phyloP scores from a whole-genome alignment of 257 asterid species.

The Capsicum chinense region DNA sequence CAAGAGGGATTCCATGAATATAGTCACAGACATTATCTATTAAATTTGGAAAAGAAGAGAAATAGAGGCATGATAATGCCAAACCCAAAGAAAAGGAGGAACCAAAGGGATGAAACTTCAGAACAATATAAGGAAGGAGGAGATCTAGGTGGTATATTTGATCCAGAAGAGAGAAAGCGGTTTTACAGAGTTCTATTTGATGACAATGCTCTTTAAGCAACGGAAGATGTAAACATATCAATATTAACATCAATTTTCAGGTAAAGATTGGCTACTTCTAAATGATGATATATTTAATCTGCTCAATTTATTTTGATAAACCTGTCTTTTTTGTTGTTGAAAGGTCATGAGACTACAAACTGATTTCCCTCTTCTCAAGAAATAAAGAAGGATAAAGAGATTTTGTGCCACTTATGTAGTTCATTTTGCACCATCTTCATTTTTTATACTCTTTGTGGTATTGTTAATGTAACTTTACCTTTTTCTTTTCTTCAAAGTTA shows the following conservation, averaged over 20 bases:
- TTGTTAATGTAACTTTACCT: neutral
- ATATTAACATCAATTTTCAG: neutral
- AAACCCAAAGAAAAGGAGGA: conserved; percentile 43
- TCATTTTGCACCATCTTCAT: neutral
- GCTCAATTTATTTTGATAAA: neutral
- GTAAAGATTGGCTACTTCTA: conserved; percentile 21
- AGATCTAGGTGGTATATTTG: conserved; percentile 80
- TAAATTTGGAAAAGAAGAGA: conserved; percentile 78
- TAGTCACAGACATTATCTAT: conserved; percentile 63
- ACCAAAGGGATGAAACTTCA: conserved; percentile 31
- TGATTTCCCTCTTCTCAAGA: neutral
- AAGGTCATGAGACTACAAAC: neutral
- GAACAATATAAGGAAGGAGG: conserved; percentile 53
- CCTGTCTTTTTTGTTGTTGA: neutral
- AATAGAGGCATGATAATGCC: conserved; percentile 51
- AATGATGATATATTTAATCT: conserved; percentile 10
- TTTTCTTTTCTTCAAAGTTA: neutral
- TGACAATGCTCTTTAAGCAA: conserved; percentile 54
- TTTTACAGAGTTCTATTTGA: conserved; percentile 77
- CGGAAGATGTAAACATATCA: neutral
- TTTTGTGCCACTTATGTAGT: neutral
- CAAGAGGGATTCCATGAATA: conserved; percentile 88
- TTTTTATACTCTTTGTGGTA: neutral
- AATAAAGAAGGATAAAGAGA: neutral
- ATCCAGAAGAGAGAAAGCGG: conserved; percentile 83